These are phyloP conservation scores for Byssoonygena ceratinophila DNA, from an alignment of 2,329 filamentous ascomycete species.

Conservation along the genomic window DNA sequence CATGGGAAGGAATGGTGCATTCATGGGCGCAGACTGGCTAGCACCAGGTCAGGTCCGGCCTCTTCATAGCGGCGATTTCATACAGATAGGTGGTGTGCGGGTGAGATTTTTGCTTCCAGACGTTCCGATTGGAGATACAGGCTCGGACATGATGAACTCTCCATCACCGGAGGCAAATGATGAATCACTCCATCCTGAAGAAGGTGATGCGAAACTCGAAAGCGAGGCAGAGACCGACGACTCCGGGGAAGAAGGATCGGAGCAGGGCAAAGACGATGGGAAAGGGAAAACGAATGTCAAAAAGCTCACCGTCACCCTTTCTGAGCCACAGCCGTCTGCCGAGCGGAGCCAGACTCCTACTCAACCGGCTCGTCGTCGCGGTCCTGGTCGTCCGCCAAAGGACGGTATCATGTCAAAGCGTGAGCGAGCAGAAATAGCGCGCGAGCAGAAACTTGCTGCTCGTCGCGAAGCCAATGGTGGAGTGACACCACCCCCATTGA, in stretches of 20 bases:
- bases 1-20: slow-evolving; percentile 49
- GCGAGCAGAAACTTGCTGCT: slow-evolving; percentile 43
- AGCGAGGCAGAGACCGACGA: slow-evolving; percentile 14
- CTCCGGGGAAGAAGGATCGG: slow-evolving; percentile 12
- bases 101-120: slow-evolving; percentile 49
- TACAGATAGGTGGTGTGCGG: slow-evolving; percentile 49
- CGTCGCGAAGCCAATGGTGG: slow-evolving; percentile 40
- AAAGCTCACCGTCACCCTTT: slow-evolving; percentile 23
- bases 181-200: slow-evolving; percentile 17
- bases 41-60: slow-evolving; percentile 38
- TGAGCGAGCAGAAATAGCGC: slow-evolving; percentile 46
- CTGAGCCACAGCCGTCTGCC: slow-evolving; percentile 20
- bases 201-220: slow-evolving; percentile 23
- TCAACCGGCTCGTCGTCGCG: slow-evolving; percentile 36
- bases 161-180: slow-evolving; percentile 18
- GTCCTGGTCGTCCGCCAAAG: slow-evolving; percentile 55
- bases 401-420: slow-evolving; percentile 58
- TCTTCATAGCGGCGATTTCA: slow-evolving; percentile 48
- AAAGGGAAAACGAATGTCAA: slow-evolving; percentile 24
- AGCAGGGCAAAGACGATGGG: slow-evolving; percentile 17
- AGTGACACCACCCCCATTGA: slow-evolving; percentile 31
- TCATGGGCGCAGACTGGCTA: slow-evolving; percentile 44
- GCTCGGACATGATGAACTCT: slow-evolving; percentile 38
- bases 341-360: slow-evolving; percentile 26
- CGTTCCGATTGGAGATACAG: slow-evolving; percentile 39